Percentiles rank a stretch among this genome's conserved stretches.
These are phyloP conservation scores for Hymenoscyphus scutula DNA, from an alignment of 2,329 filamentous ascomycete genomes.

Conservation along the genomic window DNA sequence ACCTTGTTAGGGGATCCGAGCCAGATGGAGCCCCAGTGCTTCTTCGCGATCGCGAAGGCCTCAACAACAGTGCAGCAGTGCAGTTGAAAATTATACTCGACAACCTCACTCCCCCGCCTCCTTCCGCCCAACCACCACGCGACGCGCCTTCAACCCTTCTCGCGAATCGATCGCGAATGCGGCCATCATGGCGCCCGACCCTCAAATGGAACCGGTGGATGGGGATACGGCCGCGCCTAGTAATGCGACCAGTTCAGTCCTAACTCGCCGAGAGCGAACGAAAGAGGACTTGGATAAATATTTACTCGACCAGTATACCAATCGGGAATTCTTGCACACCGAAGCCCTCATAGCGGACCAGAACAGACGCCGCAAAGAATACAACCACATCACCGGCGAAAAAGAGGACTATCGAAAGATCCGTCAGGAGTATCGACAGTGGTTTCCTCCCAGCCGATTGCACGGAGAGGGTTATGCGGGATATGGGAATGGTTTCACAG, in stretches of 20 bases:
- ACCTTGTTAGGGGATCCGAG: not conserved
- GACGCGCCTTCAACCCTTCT: not conserved
- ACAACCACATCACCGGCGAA: constrained; percentile 64
- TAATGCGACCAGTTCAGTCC: constrained; percentile 21
- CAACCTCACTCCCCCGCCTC: not conserved
- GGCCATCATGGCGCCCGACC: constrained; percentile 32
- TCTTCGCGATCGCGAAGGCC: not conserved
- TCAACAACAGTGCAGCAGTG: not conserved
- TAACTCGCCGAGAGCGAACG: constrained; percentile 33
- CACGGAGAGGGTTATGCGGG: constrained; percentile 80
- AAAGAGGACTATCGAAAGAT: constrained; percentile 67
- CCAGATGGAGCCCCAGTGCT: not conserved
- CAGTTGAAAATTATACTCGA: not conserved
- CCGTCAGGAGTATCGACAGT: constrained; percentile 52
- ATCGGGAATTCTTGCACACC: constrained; percentile 59
- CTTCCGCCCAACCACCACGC: not conserved
- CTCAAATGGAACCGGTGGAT: constrained; percentile 27
- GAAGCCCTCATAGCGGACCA: constrained; percentile 50
- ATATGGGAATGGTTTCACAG: constrained; percentile 84
- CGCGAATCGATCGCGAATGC: constrained; percentile 31
- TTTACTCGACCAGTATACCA: constrained; percentile 61
- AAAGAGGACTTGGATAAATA: constrained; percentile 43
- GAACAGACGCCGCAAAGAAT: constrained; percentile 52
- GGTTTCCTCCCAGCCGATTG: constrained; percentile 55
- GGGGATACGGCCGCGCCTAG: constrained; percentile 20